A percentile compares a stretch with the other conserved stretches of the same genome.
These are phyloP conservation scores for Aureobasidium lini DNA, from an alignment of 2,329 filamentous ascomycete genomes.

Conservation along the genomic window DNA sequence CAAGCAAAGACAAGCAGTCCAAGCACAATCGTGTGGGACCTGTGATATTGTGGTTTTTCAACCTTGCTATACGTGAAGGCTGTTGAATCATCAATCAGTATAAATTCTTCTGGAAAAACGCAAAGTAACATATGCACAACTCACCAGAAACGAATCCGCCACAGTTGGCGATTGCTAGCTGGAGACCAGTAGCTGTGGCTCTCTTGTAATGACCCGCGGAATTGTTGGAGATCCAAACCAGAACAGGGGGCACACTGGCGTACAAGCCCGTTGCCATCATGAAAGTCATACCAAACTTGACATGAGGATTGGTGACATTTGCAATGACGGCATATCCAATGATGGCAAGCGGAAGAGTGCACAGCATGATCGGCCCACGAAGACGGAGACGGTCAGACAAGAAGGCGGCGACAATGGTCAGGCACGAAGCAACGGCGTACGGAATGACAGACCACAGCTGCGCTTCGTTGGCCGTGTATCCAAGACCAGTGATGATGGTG, in stretches of 20 bases:
- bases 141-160: slow-evolving; percentile 54
- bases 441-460: slow-evolving; percentile 54
- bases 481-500: slow-evolving; percentile 54
- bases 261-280: slow-evolving; percentile 61
- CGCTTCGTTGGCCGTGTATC: slow-evolving; percentile 47
- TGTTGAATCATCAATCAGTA: too few species aligned
- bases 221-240: slow-evolving; percentile 63
- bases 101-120: too few species aligned
- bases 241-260: slow-evolving; percentile 53
- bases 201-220: slow-evolving; percentile 63
- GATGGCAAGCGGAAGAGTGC: slow-evolving; percentile 56
- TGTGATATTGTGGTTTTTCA: slow-evolving; percentile 51
- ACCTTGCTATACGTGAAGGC: slow-evolving; percentile 54
- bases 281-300: slow-evolving; percentile 60
- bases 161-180: slow-evolving; percentile 59
- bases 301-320: slow-evolving; percentile 43
- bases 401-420: slow-evolving; percentile 47
- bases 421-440: slow-evolving; percentile 52
- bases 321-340: slow-evolving; percentile 58
- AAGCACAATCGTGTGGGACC: slow-evolving; percentile 55
- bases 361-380: slow-evolving; percentile 56
- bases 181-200: slow-evolving; percentile 57
- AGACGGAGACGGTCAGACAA: slow-evolving; percentile 54
- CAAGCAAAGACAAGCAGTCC: slow-evolving; percentile 55
- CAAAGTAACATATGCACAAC: too few species aligned